Base-by-base conservation (phyloP, 2,329 filamentous ascomycete species). In the Arthrobotrys megalospora region DNA sequence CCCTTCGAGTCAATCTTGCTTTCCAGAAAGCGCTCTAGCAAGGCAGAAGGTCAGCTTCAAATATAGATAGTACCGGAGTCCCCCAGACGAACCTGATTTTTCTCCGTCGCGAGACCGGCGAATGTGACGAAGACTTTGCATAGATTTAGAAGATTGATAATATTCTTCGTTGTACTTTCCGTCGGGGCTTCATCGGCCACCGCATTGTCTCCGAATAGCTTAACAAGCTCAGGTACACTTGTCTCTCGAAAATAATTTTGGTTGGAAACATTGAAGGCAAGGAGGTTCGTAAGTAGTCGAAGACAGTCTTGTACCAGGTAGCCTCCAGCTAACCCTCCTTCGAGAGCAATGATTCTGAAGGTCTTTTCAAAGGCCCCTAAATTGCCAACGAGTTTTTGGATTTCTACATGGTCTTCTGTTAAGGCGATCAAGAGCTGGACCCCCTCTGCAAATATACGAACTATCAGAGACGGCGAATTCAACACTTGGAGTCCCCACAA, bases 361-460 rank as follows among this genome's bases (percentile, higher is more conserved):
- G 96, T 86, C 50, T 91, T 90, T 79, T 96, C 93, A 82, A 97
- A 98, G 0, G 94, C 93, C 86, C 93, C 95, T 82, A 97, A 94
- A 81, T 97, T 98, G 0, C 94, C 96, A 24, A 98, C 94, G 1
- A 98, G 88, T 84, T 98, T 98, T 83, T 98, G 94, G 65, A 99
- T 89, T 82, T 98, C 94, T 48, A 91, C 86, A 7, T 95, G 97
- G 0, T 91, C 91, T 34, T 93, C 93, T 0, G 96, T 97, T 34
- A 99, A 87, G 72, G 94, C 92, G 36, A 93, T 97, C 60, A 99
- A 88, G 12, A 99, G 88, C n/a, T 91, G 88, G 32, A 99, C 88
- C 3, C 91, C 93, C 85, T 96, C 93, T 88, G 76, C 55, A 78
- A 79, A 76, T 38, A 69, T 58, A 65, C 58, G 72, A 75, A 41